Conservation (phyloP, 805 yeast species). For the Cyberlindnera meyerae region DNA sequence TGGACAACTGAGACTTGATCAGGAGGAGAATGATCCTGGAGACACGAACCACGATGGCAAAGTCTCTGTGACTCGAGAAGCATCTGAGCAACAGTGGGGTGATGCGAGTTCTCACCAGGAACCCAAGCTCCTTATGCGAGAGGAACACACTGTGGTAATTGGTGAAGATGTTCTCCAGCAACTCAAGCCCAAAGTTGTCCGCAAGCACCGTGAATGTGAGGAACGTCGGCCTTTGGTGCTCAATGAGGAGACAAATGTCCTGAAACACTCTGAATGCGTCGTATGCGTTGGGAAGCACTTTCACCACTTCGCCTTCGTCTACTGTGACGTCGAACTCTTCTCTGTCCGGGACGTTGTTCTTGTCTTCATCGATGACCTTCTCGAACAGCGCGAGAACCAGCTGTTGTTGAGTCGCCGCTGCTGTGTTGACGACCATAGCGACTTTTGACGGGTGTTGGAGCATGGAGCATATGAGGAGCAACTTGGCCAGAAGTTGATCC, state of each 20-base stretch:
- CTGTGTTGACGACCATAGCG: constrained; percentile 80
- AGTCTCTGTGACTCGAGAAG: constrained; percentile 53
- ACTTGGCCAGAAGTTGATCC: constrained; percentile 50
- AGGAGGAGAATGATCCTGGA: constrained; percentile 65
- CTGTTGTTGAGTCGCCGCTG: constrained; percentile 90
- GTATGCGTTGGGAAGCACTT: constrained; percentile 48
- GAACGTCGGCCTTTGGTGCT: constrained; percentile 50
- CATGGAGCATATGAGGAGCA: constrained; percentile 65
- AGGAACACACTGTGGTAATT: constrained; percentile 56
- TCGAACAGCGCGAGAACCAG: constrained; percentile 76
- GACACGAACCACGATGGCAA: constrained; percentile 69
- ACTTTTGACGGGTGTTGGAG: constrained; percentile 66
- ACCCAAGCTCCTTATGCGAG: constrained; percentile 58
- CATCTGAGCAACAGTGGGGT: constrained; percentile 73
- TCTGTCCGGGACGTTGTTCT: constrained; percentile 14
- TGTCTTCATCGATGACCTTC: constrained; percentile 42
- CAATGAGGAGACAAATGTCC: constrained; percentile 68
- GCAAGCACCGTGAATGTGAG: constrained; percentile 49
- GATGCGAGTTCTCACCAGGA: constrained; percentile 58
- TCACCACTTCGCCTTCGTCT: constrained; percentile 39
- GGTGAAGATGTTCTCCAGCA: constrained; percentile 71
- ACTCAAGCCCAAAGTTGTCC: constrained; percentile 71
- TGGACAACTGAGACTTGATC: constrained; percentile 47
- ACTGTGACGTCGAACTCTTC: constrained; percentile 35
- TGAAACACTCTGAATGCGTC: constrained; percentile 68